Percentiles rank a stretch among this genome's conserved stretches.
phyloP scores from a whole-genome alignment of 495 filamentous ascomycete species.

The Stereocaulon alpinum region DNA sequence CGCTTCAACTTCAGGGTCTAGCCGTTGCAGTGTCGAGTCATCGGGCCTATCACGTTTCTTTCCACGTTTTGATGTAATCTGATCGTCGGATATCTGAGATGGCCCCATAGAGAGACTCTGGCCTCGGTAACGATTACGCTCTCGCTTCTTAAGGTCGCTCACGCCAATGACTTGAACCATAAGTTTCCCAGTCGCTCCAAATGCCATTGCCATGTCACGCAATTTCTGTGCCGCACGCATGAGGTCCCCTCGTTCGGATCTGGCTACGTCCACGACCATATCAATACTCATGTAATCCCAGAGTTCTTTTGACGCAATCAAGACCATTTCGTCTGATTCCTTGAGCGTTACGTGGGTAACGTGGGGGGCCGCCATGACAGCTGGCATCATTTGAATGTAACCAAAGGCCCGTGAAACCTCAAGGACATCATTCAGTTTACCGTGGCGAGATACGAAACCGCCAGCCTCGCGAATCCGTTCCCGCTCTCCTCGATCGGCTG shows the following conservation, averaged over 20 bases:
- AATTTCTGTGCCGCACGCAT: conserved; percentile 97
- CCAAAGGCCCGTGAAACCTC: conserved; percentile 92
- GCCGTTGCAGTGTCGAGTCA: conserved; percentile 72
- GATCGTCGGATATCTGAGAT: conserved; percentile 59
- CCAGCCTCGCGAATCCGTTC: conserved; percentile 88
- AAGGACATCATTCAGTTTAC: conserved; percentile 83
- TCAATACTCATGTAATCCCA: conserved; percentile 90
- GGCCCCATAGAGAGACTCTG: conserved; percentile 74
- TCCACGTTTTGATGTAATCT: conserved; percentile 48
- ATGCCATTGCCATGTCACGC: conserved; percentile 89
- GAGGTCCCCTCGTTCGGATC: conserved; percentile 71
- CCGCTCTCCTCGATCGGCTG: conserved; percentile 70
- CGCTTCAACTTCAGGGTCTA: conserved; percentile 81
- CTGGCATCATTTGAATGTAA: conserved; percentile 83
- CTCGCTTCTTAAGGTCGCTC: conserved; percentile 74
- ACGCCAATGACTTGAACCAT: conserved; percentile 98
- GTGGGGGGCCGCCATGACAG: conserved; percentile 83
- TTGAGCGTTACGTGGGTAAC: conserved; percentile 68
- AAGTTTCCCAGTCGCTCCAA: conserved; percentile 84
- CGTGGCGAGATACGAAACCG: conserved; percentile 88
- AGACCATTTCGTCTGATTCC: conserved; percentile 86
- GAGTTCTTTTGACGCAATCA: conserved; percentile 82
- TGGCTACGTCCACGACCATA: conserved; percentile 80
- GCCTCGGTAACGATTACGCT: conserved; percentile 58
- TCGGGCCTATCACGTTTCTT: conserved; percentile 56